Percentiles rank a stretch among this genome's conserved stretches.
phyloP scores from a whole-genome alignment of 768 basidiomycete species.

The Gymnopilus dilepis region DNA sequence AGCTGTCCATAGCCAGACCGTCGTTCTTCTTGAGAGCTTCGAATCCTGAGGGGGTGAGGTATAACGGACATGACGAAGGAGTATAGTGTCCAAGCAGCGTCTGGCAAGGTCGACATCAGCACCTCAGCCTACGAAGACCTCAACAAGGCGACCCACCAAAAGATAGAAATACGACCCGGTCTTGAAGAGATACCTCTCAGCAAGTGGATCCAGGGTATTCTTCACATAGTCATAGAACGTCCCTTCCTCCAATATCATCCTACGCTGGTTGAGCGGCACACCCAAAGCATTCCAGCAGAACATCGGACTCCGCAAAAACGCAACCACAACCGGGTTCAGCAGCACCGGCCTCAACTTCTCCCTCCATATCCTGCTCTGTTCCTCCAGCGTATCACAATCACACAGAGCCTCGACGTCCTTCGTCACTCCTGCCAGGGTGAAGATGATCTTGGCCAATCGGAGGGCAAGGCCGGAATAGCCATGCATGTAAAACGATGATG shows the following conservation, averaged over 20 bases:
- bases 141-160: constrained; percentile 38
- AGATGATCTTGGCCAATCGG: constrained; percentile 61
- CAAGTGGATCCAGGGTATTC: constrained; percentile 57
- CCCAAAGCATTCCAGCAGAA: constrained; percentile 57
- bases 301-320: constrained; percentile 52
- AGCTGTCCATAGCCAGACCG: constrained; percentile 50
- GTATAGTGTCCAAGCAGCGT: constrained; percentile 57
- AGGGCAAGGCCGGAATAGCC: constrained; percentile 76
- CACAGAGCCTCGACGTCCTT: constrained; percentile 62
- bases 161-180: constrained; percentile 42
- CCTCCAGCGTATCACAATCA: constrained; percentile 52
- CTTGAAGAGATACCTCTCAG: constrained; percentile 45
- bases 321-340: constrained; percentile 60
- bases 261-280: constrained; percentile 72
- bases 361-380: constrained; percentile 69
- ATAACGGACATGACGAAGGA: constrained; percentile 61
- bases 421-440: constrained; percentile 60
- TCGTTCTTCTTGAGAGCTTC: constrained; percentile 55
- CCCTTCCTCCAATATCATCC: constrained; percentile 60
- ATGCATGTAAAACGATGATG: constrained; percentile 66
- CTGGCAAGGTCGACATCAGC: constrained; percentile 18
- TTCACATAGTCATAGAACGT: constrained; percentile 53
- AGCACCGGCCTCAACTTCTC: constrained; percentile 64
- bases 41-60: constrained; percentile 67
- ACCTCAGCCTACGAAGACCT: not conserved